phyloP scores from a whole-genome alignment of 371 early-diverging fungal genomes.

The Furculomyces boomerangus region DNA sequence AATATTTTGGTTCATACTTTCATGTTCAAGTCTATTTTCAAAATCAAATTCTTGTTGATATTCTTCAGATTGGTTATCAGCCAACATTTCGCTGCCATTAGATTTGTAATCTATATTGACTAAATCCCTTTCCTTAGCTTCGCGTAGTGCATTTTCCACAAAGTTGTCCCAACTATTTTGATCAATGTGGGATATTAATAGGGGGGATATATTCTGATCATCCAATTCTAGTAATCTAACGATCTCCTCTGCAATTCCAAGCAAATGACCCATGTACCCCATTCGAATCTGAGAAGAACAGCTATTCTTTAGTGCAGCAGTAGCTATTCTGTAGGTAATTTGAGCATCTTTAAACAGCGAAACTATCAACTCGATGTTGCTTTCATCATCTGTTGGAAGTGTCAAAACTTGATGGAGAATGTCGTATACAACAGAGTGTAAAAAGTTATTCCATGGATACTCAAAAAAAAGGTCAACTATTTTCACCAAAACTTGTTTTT shows the following conservation, averaged over 20 bases:
- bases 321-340: constrained; percentile 54
- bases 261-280: constrained; percentile 95
- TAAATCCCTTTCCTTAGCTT: constrained; percentile 42
- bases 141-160: constrained; percentile 48
- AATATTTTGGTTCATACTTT: no score
- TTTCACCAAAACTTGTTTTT: constrained; percentile 35
- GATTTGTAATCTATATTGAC: background rate
- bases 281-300: constrained; percentile 44
- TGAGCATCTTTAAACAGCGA: constrained; percentile 67
- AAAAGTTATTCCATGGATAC: constrained; percentile 85
- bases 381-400: constrained; percentile 43
- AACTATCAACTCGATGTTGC: constrained; percentile 42
- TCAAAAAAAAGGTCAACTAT: constrained; percentile 60
- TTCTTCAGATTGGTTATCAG: no score
- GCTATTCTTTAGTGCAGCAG: constrained; percentile 54
- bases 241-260: constrained; percentile 86
- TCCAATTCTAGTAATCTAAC: constrained; percentile 64
- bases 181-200: constrained; percentile 36
- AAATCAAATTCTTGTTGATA: no score
- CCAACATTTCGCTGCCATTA: no score
- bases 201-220: constrained; percentile 30
- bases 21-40: no score
- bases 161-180: constrained; percentile 76
- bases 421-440: constrained; percentile 90
- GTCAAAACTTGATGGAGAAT: constrained; percentile 89